Evolutionary conservation across 116 monocot genomes (phyloP).

Genomic region (Posidonia oceanica): DNA sequence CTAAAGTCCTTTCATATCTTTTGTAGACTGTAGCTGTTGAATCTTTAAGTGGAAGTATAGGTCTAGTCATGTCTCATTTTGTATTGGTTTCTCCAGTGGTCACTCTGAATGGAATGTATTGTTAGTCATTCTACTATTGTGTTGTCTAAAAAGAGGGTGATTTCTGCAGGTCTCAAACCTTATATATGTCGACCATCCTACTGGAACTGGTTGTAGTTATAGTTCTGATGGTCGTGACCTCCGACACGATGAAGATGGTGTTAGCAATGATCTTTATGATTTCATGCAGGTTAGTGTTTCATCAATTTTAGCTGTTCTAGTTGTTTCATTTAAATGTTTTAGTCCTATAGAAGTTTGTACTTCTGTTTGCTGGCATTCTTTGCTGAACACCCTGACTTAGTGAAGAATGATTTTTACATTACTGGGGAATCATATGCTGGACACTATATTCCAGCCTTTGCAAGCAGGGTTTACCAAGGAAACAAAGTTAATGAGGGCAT

Average conservation of each 20-base stretch:
- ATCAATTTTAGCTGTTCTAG: background rate
- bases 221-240: slow-evolving; percentile 52
- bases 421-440: slow-evolving; percentile 90
- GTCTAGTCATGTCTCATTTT: too few relatives aligned
- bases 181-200: slow-evolving; percentile 78
- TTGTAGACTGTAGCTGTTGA: too few relatives aligned
- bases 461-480: slow-evolving; percentile 59
- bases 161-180: slow-evolving; percentile 60
- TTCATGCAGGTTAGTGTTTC: slow-evolving; percentile 49
- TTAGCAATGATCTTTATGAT: slow-evolving; percentile 65
- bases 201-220: slow-evolving; percentile 79
- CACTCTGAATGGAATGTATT: too few relatives aligned
- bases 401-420: slow-evolving; percentile 69
- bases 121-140: background rate
- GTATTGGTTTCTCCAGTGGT: too few relatives aligned
- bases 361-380: slow-evolving; percentile 47
- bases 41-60: too few relatives aligned
- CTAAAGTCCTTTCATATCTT: too few relatives aligned
- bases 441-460: slow-evolving; percentile 85
- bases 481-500: slow-evolving; percentile 74
- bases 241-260: slow-evolving; percentile 47
- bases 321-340: too few relatives aligned
- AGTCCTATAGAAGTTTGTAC: background rate
- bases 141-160: background rate
- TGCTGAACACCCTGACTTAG: slow-evolving; percentile 47